A percentile compares a stretch with the other conserved stretches of the same genome.
These are phyloP conservation scores for Shiraia bambusicola DNA, from an alignment of 2,329 filamentous ascomycete genomes.

Conservation along the genomic window DNA sequence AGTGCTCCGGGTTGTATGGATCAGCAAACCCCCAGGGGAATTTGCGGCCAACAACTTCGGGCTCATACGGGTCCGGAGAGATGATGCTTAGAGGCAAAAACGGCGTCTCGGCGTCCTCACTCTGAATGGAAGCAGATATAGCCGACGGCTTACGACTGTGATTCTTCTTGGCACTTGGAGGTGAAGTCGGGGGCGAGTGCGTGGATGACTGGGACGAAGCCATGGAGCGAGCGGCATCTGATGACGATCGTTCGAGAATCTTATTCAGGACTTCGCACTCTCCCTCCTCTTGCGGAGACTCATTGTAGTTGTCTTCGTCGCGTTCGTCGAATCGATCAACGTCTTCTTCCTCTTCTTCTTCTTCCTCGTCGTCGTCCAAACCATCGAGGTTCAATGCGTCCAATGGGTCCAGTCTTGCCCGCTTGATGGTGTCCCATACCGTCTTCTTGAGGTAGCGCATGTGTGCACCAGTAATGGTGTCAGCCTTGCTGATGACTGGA, in stretches of 20 bases:
- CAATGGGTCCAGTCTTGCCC: constrained; percentile 81
- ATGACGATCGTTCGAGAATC: constrained; percentile 41
- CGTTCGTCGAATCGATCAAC: constrained; percentile 54
- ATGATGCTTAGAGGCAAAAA: constrained; percentile 89
- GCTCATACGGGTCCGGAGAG: constrained; percentile 89
- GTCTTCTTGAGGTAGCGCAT: constrained; percentile 90
- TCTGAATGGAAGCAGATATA: constrained; percentile 42
- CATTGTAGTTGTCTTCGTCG: constrained; percentile 51
- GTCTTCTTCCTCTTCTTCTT: constrained; percentile 65
- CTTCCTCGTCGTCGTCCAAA: constrained; percentile 67
- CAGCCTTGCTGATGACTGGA: constrained; percentile 92
- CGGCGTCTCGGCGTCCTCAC: constrained; percentile 53
- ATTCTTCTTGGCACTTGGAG: constrained; percentile 32
- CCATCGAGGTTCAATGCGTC: constrained; percentile 77
- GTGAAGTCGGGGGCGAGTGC: constrained; percentile 37
- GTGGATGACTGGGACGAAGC: constrained; percentile 36
- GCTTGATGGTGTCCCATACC: constrained; percentile 85
- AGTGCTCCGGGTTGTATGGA: constrained; percentile 86
- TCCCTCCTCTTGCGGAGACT: constrained; percentile 38
- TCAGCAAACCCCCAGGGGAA: constrained; percentile 98
- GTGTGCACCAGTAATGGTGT: constrained; percentile 92
- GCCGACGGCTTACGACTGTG: constrained; percentile 47
- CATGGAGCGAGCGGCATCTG: constrained; percentile 38
- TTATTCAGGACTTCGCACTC: constrained; percentile 43
- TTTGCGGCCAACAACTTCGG: constrained; percentile 73